A percentile compares a stretch with the other conserved stretches of the same genome.
Conservation (phyloP, 108 stramenopile species). For the Parietichytrium sp. region DNA sequence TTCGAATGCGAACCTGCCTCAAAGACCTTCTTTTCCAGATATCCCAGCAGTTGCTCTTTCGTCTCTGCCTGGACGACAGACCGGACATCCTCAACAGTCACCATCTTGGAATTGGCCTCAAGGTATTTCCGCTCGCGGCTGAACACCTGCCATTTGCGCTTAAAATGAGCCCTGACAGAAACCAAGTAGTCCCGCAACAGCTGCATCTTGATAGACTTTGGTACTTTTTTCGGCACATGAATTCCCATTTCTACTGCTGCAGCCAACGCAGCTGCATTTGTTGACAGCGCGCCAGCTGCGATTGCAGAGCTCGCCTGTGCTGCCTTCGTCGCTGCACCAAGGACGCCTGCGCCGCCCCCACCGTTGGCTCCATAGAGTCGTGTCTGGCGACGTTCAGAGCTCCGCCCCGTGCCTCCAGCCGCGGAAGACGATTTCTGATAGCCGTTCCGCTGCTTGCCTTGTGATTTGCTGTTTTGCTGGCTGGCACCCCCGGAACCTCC, state of each 20-base stretch:
- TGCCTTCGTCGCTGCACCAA: neutral
- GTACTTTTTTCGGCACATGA: neutral
- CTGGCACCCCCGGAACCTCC: too few relatives aligned
- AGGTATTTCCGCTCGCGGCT: neutral
- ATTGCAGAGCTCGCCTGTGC: neutral
- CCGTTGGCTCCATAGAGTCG: neutral
- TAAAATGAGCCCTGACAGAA: neutral
- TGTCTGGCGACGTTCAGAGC: neutral
- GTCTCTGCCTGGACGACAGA: neutral
- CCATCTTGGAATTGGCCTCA: neutral
- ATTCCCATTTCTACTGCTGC: slow-evolving; percentile 10
- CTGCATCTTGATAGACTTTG: neutral
- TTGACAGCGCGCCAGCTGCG: too few relatives aligned
- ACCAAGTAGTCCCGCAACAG: neutral
- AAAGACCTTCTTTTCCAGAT: neutral
- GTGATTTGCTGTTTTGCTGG: neutral
- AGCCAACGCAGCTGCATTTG: neutral
- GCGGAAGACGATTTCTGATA: too few relatives aligned
- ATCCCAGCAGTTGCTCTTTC: neutral
- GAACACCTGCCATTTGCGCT: neutral
- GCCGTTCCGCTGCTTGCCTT: neutral
- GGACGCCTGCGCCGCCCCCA: neutral
- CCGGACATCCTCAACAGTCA: slow-evolving; percentile 30
- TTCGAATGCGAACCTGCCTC: neutral
- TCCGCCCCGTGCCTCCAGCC: too few relatives aligned